Evolutionary conservation across 2,329 filamentous ascomycete species (phyloP).

Genomic region (Colletotrichum tropicicola): DNA sequence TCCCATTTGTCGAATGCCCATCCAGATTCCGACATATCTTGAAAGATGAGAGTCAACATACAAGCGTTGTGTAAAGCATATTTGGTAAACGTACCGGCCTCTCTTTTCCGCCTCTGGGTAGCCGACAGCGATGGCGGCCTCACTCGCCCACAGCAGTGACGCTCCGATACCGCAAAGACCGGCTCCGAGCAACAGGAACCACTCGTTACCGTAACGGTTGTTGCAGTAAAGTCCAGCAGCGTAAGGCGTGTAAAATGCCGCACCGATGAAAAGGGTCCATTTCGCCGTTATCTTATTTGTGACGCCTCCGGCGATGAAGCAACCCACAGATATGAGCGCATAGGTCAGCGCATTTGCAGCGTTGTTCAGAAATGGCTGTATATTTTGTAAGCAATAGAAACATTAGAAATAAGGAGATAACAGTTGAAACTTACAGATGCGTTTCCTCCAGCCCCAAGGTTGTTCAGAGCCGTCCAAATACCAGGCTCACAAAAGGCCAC

Average conservation of each 20-base stretch:
- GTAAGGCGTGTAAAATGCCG: constrained; percentile 52
- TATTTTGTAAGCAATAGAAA: background rate
- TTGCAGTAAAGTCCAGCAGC: constrained; percentile 53
- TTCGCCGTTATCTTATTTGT: constrained; percentile 35
- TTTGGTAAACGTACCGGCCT: constrained; percentile 42
- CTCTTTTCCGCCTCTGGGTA: constrained; percentile 74
- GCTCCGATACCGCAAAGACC: constrained; percentile 50
- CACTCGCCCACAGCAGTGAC: constrained; percentile 44
- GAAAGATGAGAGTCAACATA: background rate
- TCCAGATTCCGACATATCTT: constrained; percentile 23
- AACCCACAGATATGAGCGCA: constrained; percentile 24
- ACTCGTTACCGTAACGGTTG: constrained; percentile 51
- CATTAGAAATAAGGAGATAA: no score
- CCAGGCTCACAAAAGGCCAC: constrained; percentile 34
- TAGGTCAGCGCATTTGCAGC: constrained; percentile 22
- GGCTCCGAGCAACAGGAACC: constrained; percentile 53
- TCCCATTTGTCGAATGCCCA: constrained; percentile 22
- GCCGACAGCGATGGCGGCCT: constrained; percentile 55
- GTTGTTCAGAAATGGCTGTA: constrained; percentile 10
- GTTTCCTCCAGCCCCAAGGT: constrained; percentile 33
- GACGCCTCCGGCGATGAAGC: constrained; percentile 22
- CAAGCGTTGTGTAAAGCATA: background rate
- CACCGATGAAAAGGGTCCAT: constrained; percentile 49
- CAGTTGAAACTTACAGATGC: background rate
- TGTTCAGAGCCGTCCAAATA: constrained; percentile 35